A percentile compares a stretch with the other conserved stretches of the same genome.
Conservation (phyloP, 2,329 filamentous ascomycete genomes). For the Diaporthe sp. region DNA sequence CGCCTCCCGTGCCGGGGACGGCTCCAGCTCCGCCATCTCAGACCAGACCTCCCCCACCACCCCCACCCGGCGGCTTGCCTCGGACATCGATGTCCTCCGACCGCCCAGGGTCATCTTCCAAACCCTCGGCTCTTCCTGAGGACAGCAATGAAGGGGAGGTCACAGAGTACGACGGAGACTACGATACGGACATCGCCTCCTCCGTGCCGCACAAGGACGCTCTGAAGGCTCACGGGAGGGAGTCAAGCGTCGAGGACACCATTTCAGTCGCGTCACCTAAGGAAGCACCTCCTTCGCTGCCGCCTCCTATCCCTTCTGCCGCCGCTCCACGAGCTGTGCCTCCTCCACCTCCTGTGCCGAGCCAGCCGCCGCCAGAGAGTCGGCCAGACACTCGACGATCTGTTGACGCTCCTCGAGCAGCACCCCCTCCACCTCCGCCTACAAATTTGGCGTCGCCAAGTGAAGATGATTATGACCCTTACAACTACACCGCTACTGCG, state of each 20-base stretch:
- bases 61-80: constrained; percentile 68
- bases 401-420: constrained; percentile 76
- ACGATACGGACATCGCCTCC: constrained; percentile 97
- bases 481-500: constrained; percentile 61
- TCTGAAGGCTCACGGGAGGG: constrained; percentile 82
- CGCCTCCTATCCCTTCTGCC: constrained; percentile 68
- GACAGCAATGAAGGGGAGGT: constrained; percentile 82
- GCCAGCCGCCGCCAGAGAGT: constrained; percentile 62
- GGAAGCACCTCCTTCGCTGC: constrained; percentile 58
- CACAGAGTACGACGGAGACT: constrained; percentile 97
- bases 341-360: constrained; percentile 73
- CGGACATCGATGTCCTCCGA: constrained; percentile 72
- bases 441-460: constrained; percentile 57
- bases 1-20: constrained; percentile 71
- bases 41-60: constrained; percentile 75
- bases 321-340: constrained; percentile 67
- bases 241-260: constrained; percentile 81
- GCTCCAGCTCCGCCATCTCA: constrained; percentile 64
- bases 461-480: constrained; percentile 80
- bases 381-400: constrained; percentile 70
- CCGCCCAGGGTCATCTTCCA: constrained; percentile 56
- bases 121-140: constrained; percentile 62
- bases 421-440: constrained; percentile 74
- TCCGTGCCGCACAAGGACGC: constrained; percentile 95
- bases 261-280: constrained; percentile 70